phyloP scores from a whole-genome alignment of 805 yeast species.

The Hanseniaspora lachancei region DNA sequence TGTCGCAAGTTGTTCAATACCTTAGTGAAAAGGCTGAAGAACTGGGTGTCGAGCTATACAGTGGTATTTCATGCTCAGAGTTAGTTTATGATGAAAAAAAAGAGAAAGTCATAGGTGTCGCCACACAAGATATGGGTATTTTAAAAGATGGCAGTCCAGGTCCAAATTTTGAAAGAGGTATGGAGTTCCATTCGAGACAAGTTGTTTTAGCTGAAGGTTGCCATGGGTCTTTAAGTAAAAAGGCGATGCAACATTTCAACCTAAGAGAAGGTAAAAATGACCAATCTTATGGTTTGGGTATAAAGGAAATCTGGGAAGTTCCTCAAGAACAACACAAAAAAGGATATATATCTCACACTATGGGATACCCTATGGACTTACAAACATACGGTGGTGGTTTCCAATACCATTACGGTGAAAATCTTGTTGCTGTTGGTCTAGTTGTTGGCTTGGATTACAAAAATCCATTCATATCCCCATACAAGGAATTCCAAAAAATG shows the following conservation, averaged over 20 bases:
- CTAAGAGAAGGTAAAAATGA: constrained; percentile 51
- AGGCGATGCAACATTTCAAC: constrained; percentile 53
- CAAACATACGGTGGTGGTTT: constrained; percentile 92
- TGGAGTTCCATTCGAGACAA: constrained; percentile 87
- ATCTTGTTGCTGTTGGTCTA: constrained; percentile 80
- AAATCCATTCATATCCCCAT: constrained; percentile 92
- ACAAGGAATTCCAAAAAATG: constrained; percentile 89
- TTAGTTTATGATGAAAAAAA: constrained; percentile 44
- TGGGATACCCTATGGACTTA: constrained; percentile 73
- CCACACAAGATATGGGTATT: constrained; percentile 87
- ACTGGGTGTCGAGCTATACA: constrained; percentile 84
- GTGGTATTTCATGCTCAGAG: constrained; percentile 77
- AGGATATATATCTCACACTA: constrained; percentile 72
- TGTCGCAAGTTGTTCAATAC: constrained; percentile 68
- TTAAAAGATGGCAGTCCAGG: constrained; percentile 63
- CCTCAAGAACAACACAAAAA: constrained; percentile 62
- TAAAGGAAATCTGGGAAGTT: constrained; percentile 96
- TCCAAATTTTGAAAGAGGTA: constrained; percentile 81
- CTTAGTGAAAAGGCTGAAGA: constrained; percentile 83
- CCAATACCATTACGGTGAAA: constrained; percentile 92
- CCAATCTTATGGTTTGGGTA: constrained; percentile 91
- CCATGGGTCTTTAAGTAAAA: constrained; percentile 82
- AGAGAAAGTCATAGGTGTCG: constrained; percentile 63
- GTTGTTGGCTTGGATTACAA: constrained; percentile 89
- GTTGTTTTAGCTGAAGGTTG: constrained; percentile 97